Evolutionary conservation across 2,329 filamentous ascomycete genomes (phyloP).

Genomic region (Tolypocladium album): DNA sequence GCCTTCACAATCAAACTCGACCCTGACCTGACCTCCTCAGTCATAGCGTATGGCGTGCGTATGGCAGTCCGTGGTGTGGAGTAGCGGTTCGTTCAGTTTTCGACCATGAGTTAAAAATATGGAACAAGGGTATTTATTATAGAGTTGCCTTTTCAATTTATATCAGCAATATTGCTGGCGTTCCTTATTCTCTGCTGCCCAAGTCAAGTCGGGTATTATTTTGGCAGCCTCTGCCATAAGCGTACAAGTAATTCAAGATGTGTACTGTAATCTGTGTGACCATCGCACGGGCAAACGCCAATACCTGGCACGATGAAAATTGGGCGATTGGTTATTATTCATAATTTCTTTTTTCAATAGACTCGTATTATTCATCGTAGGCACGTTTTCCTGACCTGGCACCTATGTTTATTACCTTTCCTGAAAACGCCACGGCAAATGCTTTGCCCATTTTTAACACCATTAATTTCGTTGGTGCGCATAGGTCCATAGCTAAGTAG

Average conservation of each 20-base stretch:
- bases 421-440: neutral
- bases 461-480: neutral
- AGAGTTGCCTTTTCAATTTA: no score
- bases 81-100: slow-evolving; percentile 26
- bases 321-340: neutral
- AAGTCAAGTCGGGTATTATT: no score
- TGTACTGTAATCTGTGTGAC: no score
- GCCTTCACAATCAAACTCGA: slow-evolving; percentile 60
- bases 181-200: no score
- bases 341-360: neutral
- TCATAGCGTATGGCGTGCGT: slow-evolving; percentile 65
- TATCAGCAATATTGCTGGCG: no score
- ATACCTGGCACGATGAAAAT: neutral
- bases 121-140: no score
- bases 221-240: no score
- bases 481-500: neutral
- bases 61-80: slow-evolving; percentile 51
- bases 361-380: neutral
- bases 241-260: no score
- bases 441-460: neutral
- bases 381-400: neutral
- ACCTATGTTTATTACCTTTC: neutral
- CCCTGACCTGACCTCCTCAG: slow-evolving; percentile 60
- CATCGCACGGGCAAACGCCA: neutral
- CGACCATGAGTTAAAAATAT: no score